Percentiles rank a stretch among this genome's conserved stretches.
Evolutionary conservation across 2,329 filamentous ascomycete species (phyloP).

Genomic region (Colletotrichum neosansevieriae): DNA sequence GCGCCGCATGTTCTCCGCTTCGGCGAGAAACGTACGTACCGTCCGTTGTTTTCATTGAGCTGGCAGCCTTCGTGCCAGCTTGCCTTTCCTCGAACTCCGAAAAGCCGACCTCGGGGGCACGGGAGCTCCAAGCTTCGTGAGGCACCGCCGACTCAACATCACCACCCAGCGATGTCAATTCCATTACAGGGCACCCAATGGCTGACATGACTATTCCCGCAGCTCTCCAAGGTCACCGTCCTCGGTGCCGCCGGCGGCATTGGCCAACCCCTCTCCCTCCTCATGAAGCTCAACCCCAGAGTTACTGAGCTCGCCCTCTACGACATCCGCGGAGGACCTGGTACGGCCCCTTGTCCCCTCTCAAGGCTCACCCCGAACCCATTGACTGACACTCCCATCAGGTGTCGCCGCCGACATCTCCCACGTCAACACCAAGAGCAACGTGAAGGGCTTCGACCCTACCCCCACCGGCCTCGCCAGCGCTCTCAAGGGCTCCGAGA

Average conservation of each 20-base stretch:
- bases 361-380: conserved; percentile 1
- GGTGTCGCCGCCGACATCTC: conserved; percentile 98
- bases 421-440: conserved; percentile 99
- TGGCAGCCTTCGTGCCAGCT: conserved; percentile 17
- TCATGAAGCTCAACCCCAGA: conserved; percentile 98
- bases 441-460: conserved; percentile 89
- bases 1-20: conserved; percentile 84
- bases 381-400: conserved; percentile 53
- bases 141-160: background rate
- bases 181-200: background rate
- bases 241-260: conserved; percentile 98
- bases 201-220: conserved; percentile 42
- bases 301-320: conserved; percentile 96
- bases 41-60: conserved; percentile 22
- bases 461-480: conserved; percentile 79
- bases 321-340: conserved; percentile 94
- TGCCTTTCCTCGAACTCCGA: conserved; percentile 30
- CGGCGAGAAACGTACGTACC: conserved; percentile 77
- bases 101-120: conserved; percentile 33
- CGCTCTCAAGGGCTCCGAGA: conserved; percentile 87
- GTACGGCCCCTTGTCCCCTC: conserved; percentile 64
- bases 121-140: conserved; percentile 15
- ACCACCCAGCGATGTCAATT: background rate
- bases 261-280: conserved; percentile 96
- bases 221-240: conserved; percentile 98